Conservation (phyloP, 75 land plant species). For the Cryptomeria japonica region DNA sequence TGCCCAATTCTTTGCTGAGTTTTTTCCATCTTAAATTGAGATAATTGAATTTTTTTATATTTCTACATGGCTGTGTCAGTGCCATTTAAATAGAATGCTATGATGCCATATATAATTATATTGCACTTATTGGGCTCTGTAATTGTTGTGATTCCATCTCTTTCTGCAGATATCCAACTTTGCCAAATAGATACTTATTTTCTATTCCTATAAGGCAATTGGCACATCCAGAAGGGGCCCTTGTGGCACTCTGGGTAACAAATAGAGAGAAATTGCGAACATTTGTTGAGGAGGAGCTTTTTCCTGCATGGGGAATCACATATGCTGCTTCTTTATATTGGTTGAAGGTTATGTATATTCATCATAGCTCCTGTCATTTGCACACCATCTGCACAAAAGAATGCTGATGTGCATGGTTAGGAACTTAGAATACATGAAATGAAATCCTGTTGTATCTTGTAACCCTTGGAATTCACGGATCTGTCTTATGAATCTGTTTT, state of each 20-base stretch:
- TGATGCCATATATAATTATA: constrained; percentile 5
- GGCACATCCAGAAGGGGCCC: constrained; percentile 78
- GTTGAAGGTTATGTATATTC: constrained; percentile 68
- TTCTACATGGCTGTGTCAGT: background rate
- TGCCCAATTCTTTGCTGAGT: no score
- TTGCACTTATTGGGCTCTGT: background rate
- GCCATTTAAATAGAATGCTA: background rate
- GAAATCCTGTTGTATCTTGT: background rate
- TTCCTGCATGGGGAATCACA: constrained; percentile 82
- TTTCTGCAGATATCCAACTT: constrained; percentile 79
- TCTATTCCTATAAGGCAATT: constrained; percentile 78
- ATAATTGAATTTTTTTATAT: background rate
- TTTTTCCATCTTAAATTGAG: no score
- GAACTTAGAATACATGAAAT: background rate
- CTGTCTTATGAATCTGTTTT: no score
- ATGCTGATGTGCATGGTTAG: background rate
- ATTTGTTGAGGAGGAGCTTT: constrained; percentile 84
- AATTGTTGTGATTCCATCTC: background rate
- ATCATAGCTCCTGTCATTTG: background rate
- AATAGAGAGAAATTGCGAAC: constrained; percentile 85
- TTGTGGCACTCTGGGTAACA: constrained; percentile 93
- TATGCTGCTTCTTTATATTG: constrained; percentile 63
- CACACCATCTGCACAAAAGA: background rate
- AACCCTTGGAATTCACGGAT: background rate
- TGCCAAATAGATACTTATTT: constrained; percentile 81